Percentiles rank a stretch among this genome's conserved stretches.
These are phyloP conservation scores for Royoungia palumana DNA, from an alignment of 768 basidiomycete species.

Conservation along the genomic window DNA sequence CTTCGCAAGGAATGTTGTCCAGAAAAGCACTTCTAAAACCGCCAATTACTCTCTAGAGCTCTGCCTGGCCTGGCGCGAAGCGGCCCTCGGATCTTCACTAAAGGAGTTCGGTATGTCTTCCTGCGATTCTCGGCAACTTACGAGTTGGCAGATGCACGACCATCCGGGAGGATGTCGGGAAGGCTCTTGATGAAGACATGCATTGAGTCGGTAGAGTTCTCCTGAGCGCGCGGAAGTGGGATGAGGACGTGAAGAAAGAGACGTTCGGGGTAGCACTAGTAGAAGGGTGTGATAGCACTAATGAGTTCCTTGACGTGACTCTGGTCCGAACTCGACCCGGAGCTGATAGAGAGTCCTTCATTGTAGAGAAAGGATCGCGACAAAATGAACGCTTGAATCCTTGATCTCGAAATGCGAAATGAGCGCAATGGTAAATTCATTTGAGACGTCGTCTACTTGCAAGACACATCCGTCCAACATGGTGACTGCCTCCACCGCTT, in stretches of 20 bases:
- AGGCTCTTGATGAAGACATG: slow-evolving; percentile 56
- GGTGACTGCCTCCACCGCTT: slow-evolving; percentile 62
- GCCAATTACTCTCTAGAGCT: slow-evolving; percentile 74
- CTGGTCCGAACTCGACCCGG: slow-evolving; percentile 43
- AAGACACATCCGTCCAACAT: slow-evolving; percentile 63
- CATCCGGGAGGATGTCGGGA: slow-evolving; percentile 60
- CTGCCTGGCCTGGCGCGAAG: slow-evolving; percentile 71
- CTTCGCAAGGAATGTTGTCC: slow-evolving; percentile 72
- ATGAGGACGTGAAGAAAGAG: slow-evolving; percentile 68
- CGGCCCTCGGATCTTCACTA: slow-evolving; percentile 53
- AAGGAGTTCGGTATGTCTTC: slow-evolving; percentile 45
- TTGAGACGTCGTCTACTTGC: slow-evolving; percentile 65
- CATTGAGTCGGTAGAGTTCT: slow-evolving; percentile 51
- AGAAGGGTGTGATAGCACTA: slow-evolving; percentile 75
- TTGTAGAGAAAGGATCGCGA: slow-evolving; percentile 78
- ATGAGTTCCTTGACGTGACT: slow-evolving; percentile 37
- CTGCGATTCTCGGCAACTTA: slow-evolving; percentile 60
- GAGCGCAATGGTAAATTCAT: slow-evolving; percentile 66
- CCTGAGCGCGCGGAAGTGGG: slow-evolving; percentile 70
- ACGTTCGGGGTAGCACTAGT: slow-evolving; percentile 77
- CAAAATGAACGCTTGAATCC: slow-evolving; percentile 72
- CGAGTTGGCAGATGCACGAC: slow-evolving; percentile 53
- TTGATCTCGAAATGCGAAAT: slow-evolving; percentile 74
- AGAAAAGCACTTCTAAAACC: slow-evolving; percentile 83
- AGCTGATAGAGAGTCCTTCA: slow-evolving; percentile 57